A percentile compares a stretch with the other conserved stretches of the same genome.
These are phyloP conservation scores for Dissoconium aciculare DNA, from an alignment of 2,329 filamentous ascomycete species.

Conservation along the genomic window DNA sequence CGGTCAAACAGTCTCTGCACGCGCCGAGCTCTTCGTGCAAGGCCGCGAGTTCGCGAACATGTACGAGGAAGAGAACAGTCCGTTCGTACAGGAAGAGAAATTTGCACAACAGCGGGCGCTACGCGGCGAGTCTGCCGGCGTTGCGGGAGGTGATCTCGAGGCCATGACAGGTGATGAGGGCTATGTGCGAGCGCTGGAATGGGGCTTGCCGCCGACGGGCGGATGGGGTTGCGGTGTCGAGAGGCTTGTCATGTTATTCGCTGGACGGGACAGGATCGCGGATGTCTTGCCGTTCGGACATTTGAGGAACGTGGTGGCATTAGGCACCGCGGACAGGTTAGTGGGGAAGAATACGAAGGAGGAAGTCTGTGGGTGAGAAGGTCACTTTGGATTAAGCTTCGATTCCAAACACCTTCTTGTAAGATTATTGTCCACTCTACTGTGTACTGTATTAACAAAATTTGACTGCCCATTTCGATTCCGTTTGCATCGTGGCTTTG, in stretches of 20 bases:
- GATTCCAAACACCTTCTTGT: too few species aligned
- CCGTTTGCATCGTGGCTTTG: too few species aligned
- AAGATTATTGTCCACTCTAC: too few species aligned
- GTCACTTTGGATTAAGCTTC: too few species aligned
- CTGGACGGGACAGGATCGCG: conserved; percentile 60
- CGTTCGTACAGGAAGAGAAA: conserved; percentile 70
- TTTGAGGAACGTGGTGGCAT: conserved; percentile 44
- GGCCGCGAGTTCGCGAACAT: conserved; percentile 82
- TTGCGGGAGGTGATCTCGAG: conserved; percentile 32
- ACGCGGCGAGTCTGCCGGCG: conserved; percentile 11
- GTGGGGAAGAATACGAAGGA: too few species aligned
- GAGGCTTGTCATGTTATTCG: conserved; percentile 79
- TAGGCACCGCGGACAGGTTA: conserved; percentile 8
- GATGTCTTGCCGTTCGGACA: conserved; percentile 85
- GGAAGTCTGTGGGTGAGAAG: too few species aligned
- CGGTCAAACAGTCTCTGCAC: conserved; percentile 38
- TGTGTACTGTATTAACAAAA: too few species aligned
- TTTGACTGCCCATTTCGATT: too few species aligned
- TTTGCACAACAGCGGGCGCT: conserved; percentile 45
- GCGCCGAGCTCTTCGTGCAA: conserved; percentile 29
- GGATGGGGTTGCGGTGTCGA: conserved; percentile 95
- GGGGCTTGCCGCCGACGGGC: conserved; percentile 84
- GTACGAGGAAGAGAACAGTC: conserved; percentile 96
- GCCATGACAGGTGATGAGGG: conserved; percentile 52
- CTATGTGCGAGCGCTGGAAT: conserved; percentile 72